A percentile compares a stretch with the other conserved stretches of the same genome.
phyloP scores from a whole-genome alignment of 495 filamentous ascomycete species.

The Terfezia boudieri region DNA sequence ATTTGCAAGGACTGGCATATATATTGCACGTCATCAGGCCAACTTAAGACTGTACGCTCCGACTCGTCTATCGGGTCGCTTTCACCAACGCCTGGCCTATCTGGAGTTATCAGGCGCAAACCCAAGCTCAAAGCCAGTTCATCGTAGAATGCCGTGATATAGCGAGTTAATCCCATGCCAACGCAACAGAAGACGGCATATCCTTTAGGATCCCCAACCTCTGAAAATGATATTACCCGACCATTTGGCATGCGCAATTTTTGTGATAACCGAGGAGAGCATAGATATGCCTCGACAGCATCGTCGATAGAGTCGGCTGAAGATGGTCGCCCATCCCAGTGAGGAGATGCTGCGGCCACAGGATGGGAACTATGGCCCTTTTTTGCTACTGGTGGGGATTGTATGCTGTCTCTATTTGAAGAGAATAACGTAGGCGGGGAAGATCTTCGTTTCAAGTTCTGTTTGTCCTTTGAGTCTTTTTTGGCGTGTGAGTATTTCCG shows the following conservation, averaged over 20 bases:
- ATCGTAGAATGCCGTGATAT: conserved; percentile 93
- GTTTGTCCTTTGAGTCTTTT: conserved; percentile 13
- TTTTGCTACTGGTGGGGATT: not conserved
- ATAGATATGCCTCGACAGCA: conserved; percentile 66
- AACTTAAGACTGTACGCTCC: conserved; percentile 66
- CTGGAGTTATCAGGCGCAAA: conserved; percentile 75
- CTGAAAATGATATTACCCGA: conserved; percentile 80
- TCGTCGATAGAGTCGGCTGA: conserved; percentile 75
- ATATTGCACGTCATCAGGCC: conserved; percentile 92
- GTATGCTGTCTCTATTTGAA: not conserved
- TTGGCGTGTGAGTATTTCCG: not conserved
- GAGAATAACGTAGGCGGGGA: not conserved
- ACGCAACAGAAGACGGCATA: conserved; percentile 92
- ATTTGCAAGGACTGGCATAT: conserved; percentile 87
- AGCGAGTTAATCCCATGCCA: conserved; percentile 91
- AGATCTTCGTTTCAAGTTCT: conserved; percentile 2
- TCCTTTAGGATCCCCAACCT: conserved; percentile 82
- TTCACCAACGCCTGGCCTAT: conserved; percentile 83
- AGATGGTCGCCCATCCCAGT: conserved; percentile 33
- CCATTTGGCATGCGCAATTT: conserved; percentile 70
- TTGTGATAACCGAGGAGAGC: conserved; percentile 63
- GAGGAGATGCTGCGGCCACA: not conserved
- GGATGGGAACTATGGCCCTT: not conserved
- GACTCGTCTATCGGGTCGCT: conserved; percentile 65
- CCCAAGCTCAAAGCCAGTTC: conserved; percentile 73